Conservation (phyloP, 768 basidiomycete genomes). For the Rhizopogon salebrosus region DNA sequence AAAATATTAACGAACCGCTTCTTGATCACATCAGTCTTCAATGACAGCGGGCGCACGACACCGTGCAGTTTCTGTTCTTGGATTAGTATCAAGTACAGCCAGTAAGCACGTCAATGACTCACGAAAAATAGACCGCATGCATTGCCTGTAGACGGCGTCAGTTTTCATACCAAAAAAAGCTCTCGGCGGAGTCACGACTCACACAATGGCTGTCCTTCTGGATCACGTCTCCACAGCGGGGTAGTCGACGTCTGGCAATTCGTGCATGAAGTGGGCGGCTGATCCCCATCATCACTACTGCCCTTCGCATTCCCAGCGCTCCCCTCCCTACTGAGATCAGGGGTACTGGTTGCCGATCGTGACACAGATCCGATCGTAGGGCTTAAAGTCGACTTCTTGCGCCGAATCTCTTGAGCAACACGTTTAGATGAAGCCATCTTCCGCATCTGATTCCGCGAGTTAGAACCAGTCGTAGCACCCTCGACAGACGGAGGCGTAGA, state of each 20-base stretch:
- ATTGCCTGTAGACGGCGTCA: slow-evolving; percentile 48
- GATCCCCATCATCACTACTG: slow-evolving; percentile 61
- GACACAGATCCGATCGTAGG: slow-evolving; percentile 26
- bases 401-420: slow-evolving; percentile 47
- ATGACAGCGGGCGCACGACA: slow-evolving; percentile 86
- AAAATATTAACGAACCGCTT: slow-evolving; percentile 56
- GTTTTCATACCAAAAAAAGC: slow-evolving; percentile 6
- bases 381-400: slow-evolving; percentile 39
- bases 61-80: slow-evolving; percentile 85
- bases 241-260: slow-evolving; percentile 97
- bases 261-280: slow-evolving; percentile 78
- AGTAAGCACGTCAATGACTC: slow-evolving; percentile 30
- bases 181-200: slow-evolving; percentile 27
- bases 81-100: slow-evolving; percentile 8
- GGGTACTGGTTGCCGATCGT: slow-evolving; percentile 62
- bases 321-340: slow-evolving; percentile 43
- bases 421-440: slow-evolving; percentile 68
- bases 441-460: slow-evolving; percentile 33
- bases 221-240: slow-evolving; percentile 87
- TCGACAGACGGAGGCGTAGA: slow-evolving; percentile 72
- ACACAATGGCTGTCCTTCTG: slow-evolving; percentile 91
- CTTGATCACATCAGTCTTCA: slow-evolving; percentile 98
- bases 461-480: slow-evolving; percentile 29
- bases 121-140: slow-evolving; percentile 93
- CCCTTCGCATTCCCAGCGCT: slow-evolving; percentile 31